phyloP scores from a whole-genome alignment of 2,329 filamentous ascomycete species.

The Aspergillus awamori region DNA sequence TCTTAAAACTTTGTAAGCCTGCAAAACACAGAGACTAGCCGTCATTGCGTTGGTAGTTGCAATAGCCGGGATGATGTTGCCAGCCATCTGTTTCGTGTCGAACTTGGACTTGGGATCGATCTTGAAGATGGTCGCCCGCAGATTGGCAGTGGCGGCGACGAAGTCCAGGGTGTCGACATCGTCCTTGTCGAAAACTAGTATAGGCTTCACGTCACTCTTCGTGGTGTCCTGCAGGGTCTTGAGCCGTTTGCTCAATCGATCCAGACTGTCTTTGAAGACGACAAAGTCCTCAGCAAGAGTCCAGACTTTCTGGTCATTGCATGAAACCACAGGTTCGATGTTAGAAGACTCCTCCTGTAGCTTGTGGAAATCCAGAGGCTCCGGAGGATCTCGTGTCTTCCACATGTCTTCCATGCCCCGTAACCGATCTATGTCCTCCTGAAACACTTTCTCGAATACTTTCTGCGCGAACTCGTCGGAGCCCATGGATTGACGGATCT shows the following conservation, averaged over 20 bases:
- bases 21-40: constrained; percentile 85
- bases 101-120: constrained; percentile 90
- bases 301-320: constrained; percentile 77
- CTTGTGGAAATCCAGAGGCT: constrained; percentile 69
- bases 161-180: constrained; percentile 95
- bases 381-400: constrained; percentile 77
- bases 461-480: constrained; percentile 74
- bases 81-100: constrained; percentile 97
- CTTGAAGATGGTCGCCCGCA: constrained; percentile 84
- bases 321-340: constrained; percentile 57
- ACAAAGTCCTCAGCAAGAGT: constrained; percentile 78
- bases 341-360: constrained; percentile 58
- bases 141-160: constrained; percentile 85
- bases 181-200: constrained; percentile 93
- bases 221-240: constrained; percentile 63
- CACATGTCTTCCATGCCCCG: constrained; percentile 94
- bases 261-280: constrained; percentile 81
- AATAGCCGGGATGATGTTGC: constrained; percentile 98
- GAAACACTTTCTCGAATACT: constrained; percentile 93
- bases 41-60: constrained; percentile 98
- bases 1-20: constrained; percentile 53
- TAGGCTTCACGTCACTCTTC: constrained; percentile 50
- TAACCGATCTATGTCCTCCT: constrained; percentile 78
- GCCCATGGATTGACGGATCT: constrained; percentile 79
- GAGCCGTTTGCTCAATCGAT: constrained; percentile 73